Evolutionary conservation across 306 rosid genomes (phyloP), one percentile per base, ranked within the genome.

Genomic region (Prinsepia uniflora): DNA sequence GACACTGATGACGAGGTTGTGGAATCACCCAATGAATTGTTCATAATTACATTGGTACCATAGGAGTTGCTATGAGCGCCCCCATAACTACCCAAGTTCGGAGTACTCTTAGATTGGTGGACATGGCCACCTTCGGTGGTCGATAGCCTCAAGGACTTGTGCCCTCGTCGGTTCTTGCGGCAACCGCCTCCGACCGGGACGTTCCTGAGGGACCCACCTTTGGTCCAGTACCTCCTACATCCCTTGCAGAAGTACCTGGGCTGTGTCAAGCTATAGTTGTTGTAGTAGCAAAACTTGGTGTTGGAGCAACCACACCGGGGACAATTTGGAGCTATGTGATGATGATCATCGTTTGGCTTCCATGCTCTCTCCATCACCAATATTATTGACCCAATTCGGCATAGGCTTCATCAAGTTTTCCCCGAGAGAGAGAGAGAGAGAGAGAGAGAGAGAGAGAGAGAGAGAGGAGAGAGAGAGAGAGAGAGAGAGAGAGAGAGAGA

Each of bases 211-310:
- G 96, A 88, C 9, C 96, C 96, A 6, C 96, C 96, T 80, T 86
- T 90, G 24, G 96, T 90, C 95, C 95, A 88, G 66, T 86, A 90
- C 70, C 95, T 82, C 75, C 95, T 85, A 65, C 92, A 90, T 30
- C 89, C 87, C 61, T 86, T 90, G 85, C 96, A 90, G 69, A 90
- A 90, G 81, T 86, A 90, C 61, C 96, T 65, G 7, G 96, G 96
- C 64, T 90, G 95, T 15, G 96, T 86, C 52, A 88, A 82, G 80
- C 92, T 90, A 75, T 90, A 90, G 83, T 90, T 90, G 56, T 90
- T 90, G 90, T 90, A 86, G 81, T 90, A 90, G 65, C 96, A 90
- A 47, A 90, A 90, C 63, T 90, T 90, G 42, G 96, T 88, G 86
- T 81, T 84, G 65, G 90, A 86, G 50, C 89, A 90, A 52, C 95